These are phyloP conservation scores for Suillus discolor DNA, from an alignment of 768 basidiomycete species.

Conservation along the genomic window DNA sequence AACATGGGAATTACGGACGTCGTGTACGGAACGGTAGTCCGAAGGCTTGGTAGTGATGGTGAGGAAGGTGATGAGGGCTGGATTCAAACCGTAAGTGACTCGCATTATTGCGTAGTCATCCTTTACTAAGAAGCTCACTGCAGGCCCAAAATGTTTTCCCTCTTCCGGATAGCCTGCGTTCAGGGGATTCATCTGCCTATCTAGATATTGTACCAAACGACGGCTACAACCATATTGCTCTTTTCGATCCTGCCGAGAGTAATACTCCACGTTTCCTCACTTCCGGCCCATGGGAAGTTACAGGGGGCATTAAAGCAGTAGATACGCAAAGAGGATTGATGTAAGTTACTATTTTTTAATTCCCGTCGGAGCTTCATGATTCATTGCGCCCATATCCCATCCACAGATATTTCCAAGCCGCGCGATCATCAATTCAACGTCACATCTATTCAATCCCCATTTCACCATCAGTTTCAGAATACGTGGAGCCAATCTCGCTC, in stretches of 20 bases:
- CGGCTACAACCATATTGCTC: slow-evolving; percentile 91
- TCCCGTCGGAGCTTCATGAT: slow-evolving; percentile 24
- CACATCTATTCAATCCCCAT: slow-evolving; percentile 82
- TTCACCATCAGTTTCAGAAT: slow-evolving; percentile 47
- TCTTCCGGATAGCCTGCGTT: slow-evolving; percentile 47
- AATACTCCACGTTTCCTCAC: slow-evolving; percentile 82
- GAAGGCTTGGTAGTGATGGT: slow-evolving; percentile 78
- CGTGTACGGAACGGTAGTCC: slow-evolving; percentile 57
- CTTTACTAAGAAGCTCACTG: slow-evolving; percentile 8
- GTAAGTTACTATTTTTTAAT: slow-evolving; percentile 51
- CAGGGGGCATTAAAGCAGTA: slow-evolving; percentile 69
- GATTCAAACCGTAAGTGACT: slow-evolving; percentile 77
- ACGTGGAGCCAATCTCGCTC: slow-evolving; percentile 45
- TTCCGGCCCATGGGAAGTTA: slow-evolving; percentile 89
- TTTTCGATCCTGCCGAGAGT: slow-evolving; percentile 79
- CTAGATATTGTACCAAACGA: slow-evolving; percentile 88
- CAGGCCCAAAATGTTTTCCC: slow-evolving; percentile 68
- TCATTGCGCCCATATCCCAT: slow-evolving; percentile 22
- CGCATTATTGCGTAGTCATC: neutral
- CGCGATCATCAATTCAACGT: slow-evolving; percentile 81
- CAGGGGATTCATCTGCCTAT: slow-evolving; percentile 62
- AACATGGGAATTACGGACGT: slow-evolving; percentile 27
- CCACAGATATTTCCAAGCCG: slow-evolving; percentile 83
- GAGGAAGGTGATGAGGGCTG: slow-evolving; percentile 93
- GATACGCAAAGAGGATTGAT: slow-evolving; percentile 68